These are phyloP conservation scores for Gillenia trifoliata DNA, from an alignment of 306 rosid species.

Conservation along the genomic window DNA sequence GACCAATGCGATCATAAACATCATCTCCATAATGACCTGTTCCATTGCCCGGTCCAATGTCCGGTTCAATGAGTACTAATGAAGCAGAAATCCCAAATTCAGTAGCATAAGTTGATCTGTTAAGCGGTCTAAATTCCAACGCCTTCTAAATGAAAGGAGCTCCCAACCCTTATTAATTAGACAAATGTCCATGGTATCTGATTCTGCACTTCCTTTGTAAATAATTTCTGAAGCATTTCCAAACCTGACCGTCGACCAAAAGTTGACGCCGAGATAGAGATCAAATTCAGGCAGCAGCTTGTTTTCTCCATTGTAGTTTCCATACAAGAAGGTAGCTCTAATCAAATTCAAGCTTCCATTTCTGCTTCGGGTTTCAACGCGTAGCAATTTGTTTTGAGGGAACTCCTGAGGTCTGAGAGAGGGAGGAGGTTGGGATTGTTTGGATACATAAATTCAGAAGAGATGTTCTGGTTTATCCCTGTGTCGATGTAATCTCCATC, in stretches of 20 bases:
- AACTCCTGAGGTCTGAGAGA: conserved; percentile 58
- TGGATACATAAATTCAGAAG: conserved; percentile 38
- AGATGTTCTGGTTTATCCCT: conserved; percentile 51
- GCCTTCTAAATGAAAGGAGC: conserved; percentile 65
- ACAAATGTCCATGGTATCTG: conserved; percentile 38
- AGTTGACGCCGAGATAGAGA: conserved; percentile 45
- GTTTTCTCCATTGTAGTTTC: conserved; percentile 57
- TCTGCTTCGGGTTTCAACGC: conserved; percentile 19
- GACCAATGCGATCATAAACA: conserved; percentile 57
- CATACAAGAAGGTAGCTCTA: conserved; percentile 62
- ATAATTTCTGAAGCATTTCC: conserved; percentile 43
- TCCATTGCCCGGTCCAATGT: conserved; percentile 41
- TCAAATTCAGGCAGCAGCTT: conserved; percentile 49
- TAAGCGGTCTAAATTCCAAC: conserved; percentile 62
- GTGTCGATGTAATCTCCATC: conserved; percentile 41
- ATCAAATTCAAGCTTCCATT: conserved; percentile 33
- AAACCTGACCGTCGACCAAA: conserved; percentile 53
- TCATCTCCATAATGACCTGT: conserved; percentile 55
- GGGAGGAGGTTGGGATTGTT: conserved; percentile 38
- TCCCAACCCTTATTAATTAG: conserved; percentile 59
- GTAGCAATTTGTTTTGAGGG: conserved; percentile 48
- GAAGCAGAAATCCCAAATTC: conserved; percentile 48
- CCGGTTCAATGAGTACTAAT: conserved; percentile 41
- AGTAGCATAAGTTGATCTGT: conserved; percentile 36
- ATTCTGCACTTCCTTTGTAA: conserved; percentile 31